Conservation (phyloP, 2,329 filamentous ascomycete genomes). For the Aspergillus persii region DNA sequence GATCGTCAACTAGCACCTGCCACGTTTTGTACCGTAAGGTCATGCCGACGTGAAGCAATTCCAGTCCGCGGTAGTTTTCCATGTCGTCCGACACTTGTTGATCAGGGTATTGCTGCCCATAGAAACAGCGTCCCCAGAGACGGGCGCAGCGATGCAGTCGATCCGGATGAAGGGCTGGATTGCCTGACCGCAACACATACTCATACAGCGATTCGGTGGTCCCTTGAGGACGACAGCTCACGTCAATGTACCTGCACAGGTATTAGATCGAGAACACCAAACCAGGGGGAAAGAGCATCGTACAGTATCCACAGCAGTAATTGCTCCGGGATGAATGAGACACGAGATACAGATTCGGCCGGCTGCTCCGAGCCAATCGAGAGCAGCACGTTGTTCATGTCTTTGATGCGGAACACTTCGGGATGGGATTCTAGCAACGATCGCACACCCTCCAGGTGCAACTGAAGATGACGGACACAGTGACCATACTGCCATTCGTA, state of each 20-base stretch:
- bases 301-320: conserved; percentile 37
- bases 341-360: conserved; percentile 12
- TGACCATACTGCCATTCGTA: conserved; percentile 39
- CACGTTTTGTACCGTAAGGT: conserved; percentile 30
- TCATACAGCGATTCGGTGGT: conserved; percentile 32
- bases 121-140: conserved; percentile 37
- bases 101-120: conserved; percentile 37
- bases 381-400: conserved; percentile 29
- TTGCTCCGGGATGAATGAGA: conserved; percentile 38
- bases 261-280: not conserved
- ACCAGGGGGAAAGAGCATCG: conserved; percentile 4
- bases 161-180: conserved; percentile 33
- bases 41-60: conserved; percentile 31
- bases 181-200: conserved; percentile 31
- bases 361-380: conserved; percentile 17
- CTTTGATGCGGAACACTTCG: conserved; percentile 29
- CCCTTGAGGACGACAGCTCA: conserved; percentile 28
- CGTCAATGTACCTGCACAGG: conserved; percentile 28
- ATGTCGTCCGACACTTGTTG: conserved; percentile 38
- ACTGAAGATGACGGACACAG: conserved; percentile 33
- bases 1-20: conserved; percentile 25
- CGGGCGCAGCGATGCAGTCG: conserved; percentile 34
- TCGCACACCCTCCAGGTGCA: conserved; percentile 37
- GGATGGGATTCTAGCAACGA: conserved; percentile 36
- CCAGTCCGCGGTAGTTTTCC: conserved; percentile 37